phyloP scores from a whole-genome alignment of 1,284 basidiomycete genomes.

The Sutorius eximius region DNA sequence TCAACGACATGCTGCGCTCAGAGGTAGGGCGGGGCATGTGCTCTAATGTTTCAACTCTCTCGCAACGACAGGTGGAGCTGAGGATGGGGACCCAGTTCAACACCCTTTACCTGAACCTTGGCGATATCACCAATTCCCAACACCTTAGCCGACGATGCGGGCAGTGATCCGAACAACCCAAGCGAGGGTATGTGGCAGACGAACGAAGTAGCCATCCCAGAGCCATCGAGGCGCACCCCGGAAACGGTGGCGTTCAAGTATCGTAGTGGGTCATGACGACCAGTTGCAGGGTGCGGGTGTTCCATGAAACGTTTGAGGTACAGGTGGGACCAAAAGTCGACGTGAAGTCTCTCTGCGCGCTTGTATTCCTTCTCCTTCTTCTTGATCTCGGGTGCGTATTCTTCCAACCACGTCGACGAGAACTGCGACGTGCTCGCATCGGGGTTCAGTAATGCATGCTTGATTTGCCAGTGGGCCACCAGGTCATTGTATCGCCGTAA shows the following conservation, averaged over 20 bases:
- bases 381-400: constrained; percentile 35
- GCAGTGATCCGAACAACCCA: constrained; percentile 24
- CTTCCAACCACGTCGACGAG: constrained; percentile 42
- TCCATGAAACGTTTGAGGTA: constrained; percentile 37
- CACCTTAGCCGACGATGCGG: constrained; percentile 2
- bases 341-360: constrained; percentile 26
- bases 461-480: constrained; percentile 93
- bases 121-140: constrained; percentile 26
- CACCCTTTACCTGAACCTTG: constrained; percentile 21
- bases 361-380: constrained; percentile 32
- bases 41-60: not conserved
- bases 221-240: constrained; percentile 14
- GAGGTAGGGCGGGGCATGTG: not conserved
- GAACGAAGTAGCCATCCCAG: constrained; percentile 10
- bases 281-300: constrained; percentile 19
- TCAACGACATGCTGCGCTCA: no score
- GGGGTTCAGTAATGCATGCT: constrained; percentile 62
- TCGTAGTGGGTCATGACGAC: constrained; percentile 26
- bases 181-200: constrained; percentile 30
- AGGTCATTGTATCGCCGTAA: constrained; percentile 86
- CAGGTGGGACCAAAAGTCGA: constrained; percentile 49
- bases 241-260: constrained; percentile 28
- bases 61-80: constrained; percentile 18
- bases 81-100: constrained; percentile 29
- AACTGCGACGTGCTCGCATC: constrained; percentile 41